phyloP scores from a whole-genome alignment of 179 eudicot genomes.

The Silene vulgaris region DNA sequence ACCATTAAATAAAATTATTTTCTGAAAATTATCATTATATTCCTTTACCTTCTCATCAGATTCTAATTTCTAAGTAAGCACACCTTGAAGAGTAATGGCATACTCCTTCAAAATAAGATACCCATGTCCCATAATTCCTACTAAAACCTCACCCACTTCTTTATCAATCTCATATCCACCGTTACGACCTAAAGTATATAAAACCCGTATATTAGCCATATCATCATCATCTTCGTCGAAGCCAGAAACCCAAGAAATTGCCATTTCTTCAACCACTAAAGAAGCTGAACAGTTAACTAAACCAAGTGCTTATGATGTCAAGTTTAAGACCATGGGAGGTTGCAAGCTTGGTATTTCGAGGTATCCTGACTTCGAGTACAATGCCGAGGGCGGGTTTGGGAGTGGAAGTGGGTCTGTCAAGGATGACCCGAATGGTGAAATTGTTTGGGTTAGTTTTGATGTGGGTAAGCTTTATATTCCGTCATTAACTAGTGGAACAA shows the following conservation, averaged over 20 bases:
- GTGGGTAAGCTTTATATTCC: slow-evolving; percentile 60
- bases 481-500: slow-evolving; percentile 57
- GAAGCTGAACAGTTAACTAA: slow-evolving; percentile 17
- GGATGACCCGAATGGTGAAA: slow-evolving; percentile 28
- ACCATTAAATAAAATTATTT: background rate
- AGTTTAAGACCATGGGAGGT: slow-evolving; percentile 39
- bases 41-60: background rate
- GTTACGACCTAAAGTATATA: slow-evolving; percentile 27
- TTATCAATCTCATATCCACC: slow-evolving; percentile 17
- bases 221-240: slow-evolving; percentile 30
- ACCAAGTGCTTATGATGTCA: slow-evolving; percentile 29
- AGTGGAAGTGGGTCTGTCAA: slow-evolving; percentile 38
- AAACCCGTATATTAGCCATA: slow-evolving; percentile 20
- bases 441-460: slow-evolving; percentile 46
- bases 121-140: slow-evolving; percentile 28
- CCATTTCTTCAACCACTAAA: slow-evolving; percentile 24
- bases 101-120: slow-evolving; percentile 20
- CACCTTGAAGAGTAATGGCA: background rate
- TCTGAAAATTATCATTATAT: background rate
- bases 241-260: slow-evolving; percentile 18
- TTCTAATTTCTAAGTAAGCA: background rate
- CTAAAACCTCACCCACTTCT: slow-evolving; percentile 15
- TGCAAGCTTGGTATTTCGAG: slow-evolving; percentile 86
- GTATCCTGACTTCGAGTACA: slow-evolving; percentile 74
- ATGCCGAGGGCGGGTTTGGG: slow-evolving; percentile 71